Conservation (phyloP, 2,329 filamentous ascomycete species). For the Pseudogymnoascus sp. region DNA sequence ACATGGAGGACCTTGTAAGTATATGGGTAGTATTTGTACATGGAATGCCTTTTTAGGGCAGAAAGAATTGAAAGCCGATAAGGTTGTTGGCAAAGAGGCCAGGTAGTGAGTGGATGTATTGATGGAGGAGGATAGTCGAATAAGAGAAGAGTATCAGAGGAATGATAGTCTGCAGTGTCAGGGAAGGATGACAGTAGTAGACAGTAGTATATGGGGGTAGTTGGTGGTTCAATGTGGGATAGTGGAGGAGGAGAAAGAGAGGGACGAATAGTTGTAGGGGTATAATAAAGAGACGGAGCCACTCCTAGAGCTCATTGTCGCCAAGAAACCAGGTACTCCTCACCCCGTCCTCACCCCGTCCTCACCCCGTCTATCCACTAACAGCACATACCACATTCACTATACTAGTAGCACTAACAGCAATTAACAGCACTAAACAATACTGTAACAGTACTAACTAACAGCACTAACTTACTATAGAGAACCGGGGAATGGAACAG, state of each 20-base stretch:
- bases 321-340: background rate
- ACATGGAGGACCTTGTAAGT: slow-evolving; percentile 6
- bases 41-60: background rate
- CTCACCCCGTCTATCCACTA: background rate
- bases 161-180: background rate
- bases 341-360: too few species aligned
- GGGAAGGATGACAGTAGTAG: background rate
- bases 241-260: background rate
- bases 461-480: background rate
- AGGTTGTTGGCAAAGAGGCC: slow-evolving; percentile 5
- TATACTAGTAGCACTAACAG: background rate
- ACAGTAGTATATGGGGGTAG: background rate
- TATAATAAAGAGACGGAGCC: background rate
- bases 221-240: background rate
- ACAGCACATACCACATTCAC: background rate
- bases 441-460: background rate
- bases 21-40: slow-evolving; percentile 5
- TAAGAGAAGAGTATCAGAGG: background rate
- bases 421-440: background rate
- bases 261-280: background rate
- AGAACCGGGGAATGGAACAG: background rate
- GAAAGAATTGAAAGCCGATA: slow-evolving; percentile 3
- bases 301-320: background rate
- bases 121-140: background rate
- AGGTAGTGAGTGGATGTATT: slow-evolving; percentile 6